Base-by-base conservation (phyloP, 2,329 filamentous ascomycete species). In the Fusarium devonianum region DNA sequence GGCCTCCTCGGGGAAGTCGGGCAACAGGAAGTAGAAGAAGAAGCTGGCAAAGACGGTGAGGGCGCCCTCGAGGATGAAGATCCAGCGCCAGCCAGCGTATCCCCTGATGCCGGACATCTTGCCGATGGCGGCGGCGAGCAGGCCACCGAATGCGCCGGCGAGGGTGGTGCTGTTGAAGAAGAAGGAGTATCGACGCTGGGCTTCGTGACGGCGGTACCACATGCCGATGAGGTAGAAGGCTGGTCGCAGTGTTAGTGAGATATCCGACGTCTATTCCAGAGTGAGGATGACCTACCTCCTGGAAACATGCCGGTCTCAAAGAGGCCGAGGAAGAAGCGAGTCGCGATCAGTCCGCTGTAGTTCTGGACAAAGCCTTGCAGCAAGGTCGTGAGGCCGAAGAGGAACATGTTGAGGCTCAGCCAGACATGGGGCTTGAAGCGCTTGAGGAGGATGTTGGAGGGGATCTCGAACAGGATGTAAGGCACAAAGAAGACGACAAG, bases 131-230 rank as follows among this genome's bases (percentile, higher is more conserved):
- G 85, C 87, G 1, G 92, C 92, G 4, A 97, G 79, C 1, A 97
- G 80, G 2, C 92, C 92, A 32, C 90, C 92, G 64, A 96, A 97
- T 0, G 91, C 89, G 22, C 89, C 89, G 1, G 89, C 89, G 4
- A 93, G 76, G 0, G 87, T 89, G 1, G 89, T 92, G 19, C 82
- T 90, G 65, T 83, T 86, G 78, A 97, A 97, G 79, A 97, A 97
- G 77, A 97, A 92, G 12, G 87, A 89, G 74, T 92, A 97, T 21
- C 94, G 86, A 66, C 91, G 90, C 73, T 97, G 93, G 2, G 92
- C 91, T 73, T 97, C 94, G 33, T 79, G 78, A 51, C 93, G 85
- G 51, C 87, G 86, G 65, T 97, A 99, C 92, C 89, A 95, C 86
- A 93, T 93, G 49, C 89, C 85, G 53, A 92, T 85, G 7, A 92